These are phyloP conservation scores for Sporothrix luriei DNA, from an alignment of 2,329 filamentous ascomycete genomes.

Conservation along the genomic window DNA sequence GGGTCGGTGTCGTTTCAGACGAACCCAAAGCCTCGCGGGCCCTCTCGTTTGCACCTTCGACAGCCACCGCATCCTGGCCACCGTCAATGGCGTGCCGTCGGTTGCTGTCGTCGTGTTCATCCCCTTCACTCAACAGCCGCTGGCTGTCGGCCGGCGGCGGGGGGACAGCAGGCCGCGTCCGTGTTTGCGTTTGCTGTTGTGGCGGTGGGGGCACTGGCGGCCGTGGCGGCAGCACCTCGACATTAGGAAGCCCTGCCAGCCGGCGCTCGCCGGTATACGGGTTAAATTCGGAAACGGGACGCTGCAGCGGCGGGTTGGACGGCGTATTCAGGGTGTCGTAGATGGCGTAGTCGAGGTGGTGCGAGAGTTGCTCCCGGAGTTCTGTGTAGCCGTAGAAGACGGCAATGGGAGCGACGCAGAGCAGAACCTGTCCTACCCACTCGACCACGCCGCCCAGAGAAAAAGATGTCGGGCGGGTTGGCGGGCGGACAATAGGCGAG, in stretches of 20 bases:
- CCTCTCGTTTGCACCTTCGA: background rate
- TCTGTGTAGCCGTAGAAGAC: slow-evolving; percentile 51
- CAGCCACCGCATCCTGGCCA: background rate
- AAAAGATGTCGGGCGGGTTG: slow-evolving; percentile 48
- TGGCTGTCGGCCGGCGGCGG: slow-evolving; percentile 28
- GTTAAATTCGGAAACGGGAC: background rate
- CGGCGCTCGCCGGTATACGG: slow-evolving; percentile 26
- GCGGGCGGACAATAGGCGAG: slow-evolving; percentile 54
- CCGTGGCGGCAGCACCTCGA: slow-evolving; percentile 11
- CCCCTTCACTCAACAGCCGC: slow-evolving; percentile 10
- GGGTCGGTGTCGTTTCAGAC: background rate
- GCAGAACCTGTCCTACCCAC: slow-evolving; percentile 50
- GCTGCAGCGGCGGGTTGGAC: slow-evolving; percentile 32
- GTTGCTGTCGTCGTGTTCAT: background rate
- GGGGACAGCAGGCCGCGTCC: slow-evolving; percentile 13
- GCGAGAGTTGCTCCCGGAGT: slow-evolving; percentile 45
- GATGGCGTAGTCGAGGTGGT: slow-evolving; percentile 47
- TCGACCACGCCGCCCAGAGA: slow-evolving; percentile 45
- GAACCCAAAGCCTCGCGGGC: background rate
- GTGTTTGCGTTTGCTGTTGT: background rate
- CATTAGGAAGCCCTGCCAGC: slow-evolving; percentile 26
- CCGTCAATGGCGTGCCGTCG: slow-evolving; percentile 26
- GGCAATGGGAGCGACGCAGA: slow-evolving; percentile 53
- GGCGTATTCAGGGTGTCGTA: slow-evolving; percentile 46
- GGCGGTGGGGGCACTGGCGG: background rate